Evolutionary conservation across 441 rosid species (phyloP), one percentile per base, ranked within the genome.

Genomic region (Rhodomyrtus psidioides): DNA sequence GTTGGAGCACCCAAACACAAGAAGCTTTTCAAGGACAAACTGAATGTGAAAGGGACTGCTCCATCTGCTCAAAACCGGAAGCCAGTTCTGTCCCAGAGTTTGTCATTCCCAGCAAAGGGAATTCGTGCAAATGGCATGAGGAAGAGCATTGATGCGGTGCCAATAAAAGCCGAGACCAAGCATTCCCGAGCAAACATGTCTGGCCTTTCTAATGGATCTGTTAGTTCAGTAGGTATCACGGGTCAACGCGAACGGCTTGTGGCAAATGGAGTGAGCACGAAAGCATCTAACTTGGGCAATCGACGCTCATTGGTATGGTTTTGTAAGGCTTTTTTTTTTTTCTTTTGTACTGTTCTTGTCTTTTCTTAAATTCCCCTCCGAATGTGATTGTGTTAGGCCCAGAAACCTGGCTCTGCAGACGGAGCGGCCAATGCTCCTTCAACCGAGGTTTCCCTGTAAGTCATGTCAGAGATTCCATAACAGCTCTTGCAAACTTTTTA

Each of bases 81-180:
- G 85, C 86, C 89, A 30, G 86, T 88, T 30, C 89, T 94, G 83
- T 94, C 96, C 62, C 97, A 95, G 91, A 94, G 94, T 83, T 88
- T 90, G 87, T 96, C 96, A 65, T 95, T 95, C 90, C 94, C 96
- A 6, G 90, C 92, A 82, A 93, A 84, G 91, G 94, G 91, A 86
- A 86, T 83, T 84, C 88, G 58, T 53, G 81, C 83, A 81, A 92
- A 92, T 89, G 90, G 88, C 49, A 83, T 89, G 87, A 90, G 88
- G 90, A 94, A 91, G 91, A 97, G 95, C 88, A 84, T 91, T 57
- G 94, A 93, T 84, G 94, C 89, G 59, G 88, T 88, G 83, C 88
- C 90, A 9, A 76, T 83, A 54, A 95, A 92, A 87, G 82, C 87
- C 34, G 83, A 58, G 84, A 82, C 54, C 86, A 95, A 93, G 90